These are phyloP conservation scores for Penicillium sclerotigenum DNA, from an alignment of 2,329 filamentous ascomycete genomes.

Conservation along the genomic window DNA sequence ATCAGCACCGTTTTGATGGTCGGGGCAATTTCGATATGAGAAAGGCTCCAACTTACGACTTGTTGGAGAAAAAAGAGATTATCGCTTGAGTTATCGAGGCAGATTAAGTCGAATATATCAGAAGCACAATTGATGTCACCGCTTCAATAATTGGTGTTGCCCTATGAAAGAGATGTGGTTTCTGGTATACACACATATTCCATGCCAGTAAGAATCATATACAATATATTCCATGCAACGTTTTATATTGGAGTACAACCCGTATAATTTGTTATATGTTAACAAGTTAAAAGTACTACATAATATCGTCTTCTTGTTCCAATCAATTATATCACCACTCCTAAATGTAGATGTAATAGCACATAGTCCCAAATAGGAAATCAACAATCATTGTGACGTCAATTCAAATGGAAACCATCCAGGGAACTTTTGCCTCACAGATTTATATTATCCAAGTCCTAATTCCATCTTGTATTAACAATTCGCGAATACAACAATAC, in stretches of 20 bases:
- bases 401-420: not conserved
- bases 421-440: not conserved
- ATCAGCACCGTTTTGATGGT: conserved; percentile 43
- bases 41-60: conserved; percentile 38
- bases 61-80: conserved; percentile 30
- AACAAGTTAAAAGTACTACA: not conserved
- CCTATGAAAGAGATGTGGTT: not conserved
- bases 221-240: not conserved
- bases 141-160: not conserved
- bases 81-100: conserved; percentile 6
- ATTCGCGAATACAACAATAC: not conserved
- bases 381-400: conserved; percentile 6
- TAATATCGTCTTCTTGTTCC: not conserved
- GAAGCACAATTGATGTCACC: not conserved
- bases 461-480: not conserved
- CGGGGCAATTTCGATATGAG: conserved; percentile 29
- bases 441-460: not conserved
- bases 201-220: not conserved
- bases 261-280: not conserved
- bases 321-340: not conserved
- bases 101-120: not conserved
- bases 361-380: not conserved
- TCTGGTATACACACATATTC: not conserved
- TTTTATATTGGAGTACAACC: not conserved
- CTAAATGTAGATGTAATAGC: not conserved